Conservation (phyloP, 805 yeast genomes). For the Wickerhamiella sergipiensis region DNA sequence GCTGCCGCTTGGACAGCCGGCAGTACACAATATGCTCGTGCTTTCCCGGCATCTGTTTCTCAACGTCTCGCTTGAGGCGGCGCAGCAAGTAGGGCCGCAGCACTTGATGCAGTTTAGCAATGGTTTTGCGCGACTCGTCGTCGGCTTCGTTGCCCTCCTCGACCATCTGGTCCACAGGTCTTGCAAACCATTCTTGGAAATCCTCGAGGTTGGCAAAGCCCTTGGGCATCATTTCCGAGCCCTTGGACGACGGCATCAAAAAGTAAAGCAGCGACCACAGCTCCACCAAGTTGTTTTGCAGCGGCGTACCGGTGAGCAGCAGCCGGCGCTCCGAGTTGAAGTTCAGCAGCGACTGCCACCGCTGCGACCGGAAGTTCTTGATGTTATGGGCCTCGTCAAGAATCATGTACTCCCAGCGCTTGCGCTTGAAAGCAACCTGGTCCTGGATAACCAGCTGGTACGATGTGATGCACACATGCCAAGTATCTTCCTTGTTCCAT, state of each 20-base stretch:
- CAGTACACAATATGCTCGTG: constrained; percentile 92
- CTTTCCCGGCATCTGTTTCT: constrained; percentile 97
- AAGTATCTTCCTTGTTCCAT: constrained; percentile 92
- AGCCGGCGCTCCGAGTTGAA: constrained; percentile 85
- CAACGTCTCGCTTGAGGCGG: constrained; percentile 90
- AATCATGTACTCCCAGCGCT: constrained; percentile 93
- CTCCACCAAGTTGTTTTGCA: constrained; percentile 89
- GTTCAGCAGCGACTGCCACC: constrained; percentile 93
- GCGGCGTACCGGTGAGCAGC: constrained; percentile 89
- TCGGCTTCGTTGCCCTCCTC: constrained; percentile 57
- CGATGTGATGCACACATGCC: constrained; percentile 94
- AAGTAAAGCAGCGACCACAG: constrained; percentile 92
- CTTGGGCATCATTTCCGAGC: constrained; percentile 51
- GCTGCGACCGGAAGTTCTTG: constrained; percentile 86
- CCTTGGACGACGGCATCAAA: constrained; percentile 82
- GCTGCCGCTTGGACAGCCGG: constrained; percentile 80
- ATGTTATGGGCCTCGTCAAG: constrained; percentile 97
- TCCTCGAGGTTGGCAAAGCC: constrained; percentile 95
- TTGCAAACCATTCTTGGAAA: constrained; percentile 98
- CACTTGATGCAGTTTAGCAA: constrained; percentile 80
- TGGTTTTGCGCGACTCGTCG: constrained; percentile 71
- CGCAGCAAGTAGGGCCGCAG: constrained; percentile 83
- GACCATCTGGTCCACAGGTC: constrained; percentile 84
- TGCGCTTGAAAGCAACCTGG: constrained; percentile 82
- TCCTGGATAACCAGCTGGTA: constrained; percentile 97